Evolutionary conservation across 805 yeast species (phyloP).

Genomic region (Hanseniaspora vineae): DNA sequence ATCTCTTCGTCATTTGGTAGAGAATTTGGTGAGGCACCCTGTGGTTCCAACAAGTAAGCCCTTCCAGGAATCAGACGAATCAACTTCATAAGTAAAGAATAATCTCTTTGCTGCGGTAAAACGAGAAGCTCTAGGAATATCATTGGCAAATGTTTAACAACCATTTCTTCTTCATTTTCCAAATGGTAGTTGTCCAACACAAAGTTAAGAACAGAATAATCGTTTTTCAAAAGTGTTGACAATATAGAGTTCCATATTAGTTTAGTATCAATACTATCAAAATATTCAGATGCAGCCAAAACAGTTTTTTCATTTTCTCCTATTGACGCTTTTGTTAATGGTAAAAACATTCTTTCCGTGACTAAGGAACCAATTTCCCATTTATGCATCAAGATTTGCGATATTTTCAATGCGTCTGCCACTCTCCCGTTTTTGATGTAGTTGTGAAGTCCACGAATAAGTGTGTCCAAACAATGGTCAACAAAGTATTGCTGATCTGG

Average conservation of each 20-base stretch:
- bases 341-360: slow-evolving; percentile 57
- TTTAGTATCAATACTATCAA: slow-evolving; percentile 75
- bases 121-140: slow-evolving; percentile 38
- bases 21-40: slow-evolving; percentile 17
- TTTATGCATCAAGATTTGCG: slow-evolving; percentile 69
- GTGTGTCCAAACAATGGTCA: slow-evolving; percentile 36
- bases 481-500: slow-evolving; percentile 35
- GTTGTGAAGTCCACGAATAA: slow-evolving; percentile 41
- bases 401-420: slow-evolving; percentile 46
- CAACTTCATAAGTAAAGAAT: slow-evolving; percentile 29
- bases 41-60: slow-evolving; percentile 44
- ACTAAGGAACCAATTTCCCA: slow-evolving; percentile 85
- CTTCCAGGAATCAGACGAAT: slow-evolving; percentile 49
- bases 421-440: slow-evolving; percentile 26
- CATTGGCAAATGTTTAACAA: slow-evolving; percentile 61
- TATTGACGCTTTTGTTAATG: slow-evolving; percentile 42
- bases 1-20: slow-evolving; percentile 4
- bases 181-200: slow-evolving; percentile 55
- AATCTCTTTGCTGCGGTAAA: slow-evolving; percentile 18
- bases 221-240: slow-evolving; percentile 16
- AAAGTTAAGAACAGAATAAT: slow-evolving; percentile 41
- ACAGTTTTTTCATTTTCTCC: slow-evolving; percentile 28
- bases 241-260: slow-evolving; percentile 51
- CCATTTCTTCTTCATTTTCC: slow-evolving; percentile 72
- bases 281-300: slow-evolving; percentile 51